Base-by-base conservation (phyloP, 768 basidiomycete species). In the Lentinula raphanica region DNA sequence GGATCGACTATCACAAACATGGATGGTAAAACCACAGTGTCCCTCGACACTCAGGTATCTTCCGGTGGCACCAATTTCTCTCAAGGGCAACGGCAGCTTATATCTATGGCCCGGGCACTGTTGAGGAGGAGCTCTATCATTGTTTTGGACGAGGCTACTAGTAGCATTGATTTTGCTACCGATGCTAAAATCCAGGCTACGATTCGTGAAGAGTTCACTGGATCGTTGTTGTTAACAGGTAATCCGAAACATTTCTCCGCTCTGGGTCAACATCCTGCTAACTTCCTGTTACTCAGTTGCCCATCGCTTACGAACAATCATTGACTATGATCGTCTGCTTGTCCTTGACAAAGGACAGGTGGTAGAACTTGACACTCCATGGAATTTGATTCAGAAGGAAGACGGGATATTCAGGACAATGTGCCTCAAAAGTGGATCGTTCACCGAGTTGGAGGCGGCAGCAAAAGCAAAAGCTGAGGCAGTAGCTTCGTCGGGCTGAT, bases 41-140 rank as follows among this genome's bases (percentile, higher is more conserved):
- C 83, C 0, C 77, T 96, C 3, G 84, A 90, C 19, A 90, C 88
- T 0, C 84, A 88, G 59, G 88, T 96, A 8, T 91, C 91, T 0
- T 79, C 90, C 0, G 93, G 93, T 0, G 94, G 94, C 0, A 79
- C 85, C 29, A 96, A 97, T 73, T 95, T 97, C 70, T 94, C 91
- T 1, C 91, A 94, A 59, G 94, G 95, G 9, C 94, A 98, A 67
- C 71, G 93, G 9, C 94, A 98, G 65, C 73, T 93, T 15, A 88
- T 94, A 54, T 87, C 90, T 1, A 88, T 93, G 87, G 92, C 91
- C 0, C 80, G 92, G 5, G 90, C 92, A 0, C 73, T 93, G 21
- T 74, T 92, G 29, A 76, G 89, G 17, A 79, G 82, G 6, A 90
- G 85, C 65, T 73, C 85, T 12, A 83, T 93, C 62, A 85, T 93